Percentiles rank a stretch among this genome's conserved stretches.
These are phyloP conservation scores for Pisolithus tinctorius DNA, from an alignment of 768 basidiomycete genomes.

Conservation along the genomic window DNA sequence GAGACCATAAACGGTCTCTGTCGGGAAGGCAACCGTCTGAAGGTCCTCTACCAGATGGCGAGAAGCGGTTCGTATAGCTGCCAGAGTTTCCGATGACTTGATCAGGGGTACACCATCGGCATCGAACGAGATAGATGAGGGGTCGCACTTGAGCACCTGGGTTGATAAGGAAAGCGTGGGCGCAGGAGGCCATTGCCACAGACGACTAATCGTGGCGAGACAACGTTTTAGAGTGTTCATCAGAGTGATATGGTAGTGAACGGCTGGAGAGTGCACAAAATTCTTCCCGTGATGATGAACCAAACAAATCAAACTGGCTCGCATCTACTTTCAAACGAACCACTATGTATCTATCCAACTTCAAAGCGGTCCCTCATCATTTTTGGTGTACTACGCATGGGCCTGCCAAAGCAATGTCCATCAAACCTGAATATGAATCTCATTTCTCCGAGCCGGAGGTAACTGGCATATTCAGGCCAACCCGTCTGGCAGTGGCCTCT, in stretches of 20 bases:
- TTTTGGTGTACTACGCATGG: too few species aligned
- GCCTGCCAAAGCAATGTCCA: neutral
- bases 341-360: too few species aligned
- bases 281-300: too few species aligned
- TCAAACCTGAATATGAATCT: neutral
- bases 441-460: conserved; percentile 13
- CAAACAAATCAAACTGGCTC: too few species aligned
- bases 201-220: conserved; percentile 10
- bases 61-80: conserved; percentile 51
- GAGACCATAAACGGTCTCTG: conserved; percentile 98
- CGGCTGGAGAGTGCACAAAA: too few species aligned
- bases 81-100: conserved; percentile 41
- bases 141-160: conserved; percentile 54
- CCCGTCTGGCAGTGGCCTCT: conserved; percentile 77
- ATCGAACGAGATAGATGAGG: conserved; percentile 52
- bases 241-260: too few species aligned
- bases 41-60: conserved; percentile 41
- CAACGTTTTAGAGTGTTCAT: conserved; percentile 5
- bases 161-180: conserved; percentile 20
- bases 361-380: too few species aligned
- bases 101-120: conserved; percentile 41
- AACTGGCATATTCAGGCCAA: conserved; percentile 80
- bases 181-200: conserved; percentile 17
- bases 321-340: too few species aligned
- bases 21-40: conserved; percentile 81